Conservation (phyloP, 768 basidiomycete genomes). For the Chalciporus chontae region DNA sequence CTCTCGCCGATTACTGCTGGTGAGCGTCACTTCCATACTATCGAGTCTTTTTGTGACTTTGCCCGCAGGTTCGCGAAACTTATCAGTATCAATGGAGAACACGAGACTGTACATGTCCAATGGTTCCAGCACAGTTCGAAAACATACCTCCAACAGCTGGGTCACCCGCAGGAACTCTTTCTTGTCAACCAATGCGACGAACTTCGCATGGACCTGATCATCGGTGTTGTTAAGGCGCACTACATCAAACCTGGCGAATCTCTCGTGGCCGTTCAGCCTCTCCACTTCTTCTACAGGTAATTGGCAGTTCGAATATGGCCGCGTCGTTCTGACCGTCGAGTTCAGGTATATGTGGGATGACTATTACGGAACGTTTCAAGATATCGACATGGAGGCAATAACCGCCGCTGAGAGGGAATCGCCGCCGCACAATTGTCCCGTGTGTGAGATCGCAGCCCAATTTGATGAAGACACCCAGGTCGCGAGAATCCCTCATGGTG, state of each 20-base stretch:
- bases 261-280: conserved; percentile 25
- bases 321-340: conserved; percentile 1
- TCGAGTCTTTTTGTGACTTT: not conserved
- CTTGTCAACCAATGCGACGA: conserved; percentile 52
- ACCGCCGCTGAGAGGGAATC: not conserved
- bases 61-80: conserved; percentile 64
- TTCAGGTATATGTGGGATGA: conserved; percentile 51
- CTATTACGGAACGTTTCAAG: conserved; percentile 42
- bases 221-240: conserved; percentile 48
- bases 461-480: conserved; percentile 30
- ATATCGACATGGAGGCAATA: conserved; percentile 33
- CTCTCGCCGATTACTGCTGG: conserved; percentile 64
- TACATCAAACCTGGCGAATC: conserved; percentile 26
- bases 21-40: conserved; percentile 20
- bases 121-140: conserved; percentile 73
- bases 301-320: conserved; percentile 1
- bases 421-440: conserved; percentile 52
- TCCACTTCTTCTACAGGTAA: conserved; percentile 60
- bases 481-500: conserved; percentile 35
- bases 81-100: conserved; percentile 44
- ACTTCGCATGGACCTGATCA: conserved; percentile 36
- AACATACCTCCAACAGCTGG: conserved; percentile 58
- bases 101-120: conserved; percentile 54
- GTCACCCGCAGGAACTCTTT: conserved; percentile 63
- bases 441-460: conserved; percentile 39